Evolutionary conservation across 768 basidiomycete species (phyloP), one percentile per base, ranked within the genome.

Genomic region (Coprinopsis strossmayeri): DNA sequence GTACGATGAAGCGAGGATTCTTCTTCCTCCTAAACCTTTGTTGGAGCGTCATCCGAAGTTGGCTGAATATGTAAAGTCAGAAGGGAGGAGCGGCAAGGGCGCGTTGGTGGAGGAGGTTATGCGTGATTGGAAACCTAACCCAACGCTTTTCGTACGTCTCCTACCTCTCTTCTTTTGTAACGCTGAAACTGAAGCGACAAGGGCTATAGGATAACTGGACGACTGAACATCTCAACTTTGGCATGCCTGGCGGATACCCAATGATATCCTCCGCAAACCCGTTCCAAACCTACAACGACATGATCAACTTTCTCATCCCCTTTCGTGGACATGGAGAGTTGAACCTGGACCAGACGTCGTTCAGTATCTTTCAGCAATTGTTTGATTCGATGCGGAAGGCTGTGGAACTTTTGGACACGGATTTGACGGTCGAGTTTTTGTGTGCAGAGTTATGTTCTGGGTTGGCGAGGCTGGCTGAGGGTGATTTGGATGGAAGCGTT

Each of bases 111-210:
- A 35, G 9, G 57, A 59, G 30, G 47, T 59, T 2, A 37, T 49
- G 32, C 27, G 44, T n/a, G 53, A 45, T 7, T 59, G 57, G 57
- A 20, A 49, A 21, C 55, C 53, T 17, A 59, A 59, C 45, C 53
- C 57, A 5, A 59, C 55, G 12, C 32, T 59, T 18, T 59, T 59
- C 30, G 57, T 59, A 24, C 24, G 57, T 52, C 21, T 32, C 25
- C 20, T 15, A 38, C 12, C 26, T 17, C 17, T 24, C 17, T 15
- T 20, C 3, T n/a, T 3, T 3, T 32, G 13, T 4, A 23, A 17
- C 15, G 5, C 18, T 34, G 23, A 13, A 3, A 12, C 17, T 20
- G 18, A 5, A 46, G 10, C 4, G 26, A 13, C 10, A 3, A 3
- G 28, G 25, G 7, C 52, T n/a, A 5, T 35, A 58, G 57, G 57